Evolutionary conservation across 2,329 filamentous ascomycete genomes (phyloP).

Genomic region (Myriangium duriaei): DNA sequence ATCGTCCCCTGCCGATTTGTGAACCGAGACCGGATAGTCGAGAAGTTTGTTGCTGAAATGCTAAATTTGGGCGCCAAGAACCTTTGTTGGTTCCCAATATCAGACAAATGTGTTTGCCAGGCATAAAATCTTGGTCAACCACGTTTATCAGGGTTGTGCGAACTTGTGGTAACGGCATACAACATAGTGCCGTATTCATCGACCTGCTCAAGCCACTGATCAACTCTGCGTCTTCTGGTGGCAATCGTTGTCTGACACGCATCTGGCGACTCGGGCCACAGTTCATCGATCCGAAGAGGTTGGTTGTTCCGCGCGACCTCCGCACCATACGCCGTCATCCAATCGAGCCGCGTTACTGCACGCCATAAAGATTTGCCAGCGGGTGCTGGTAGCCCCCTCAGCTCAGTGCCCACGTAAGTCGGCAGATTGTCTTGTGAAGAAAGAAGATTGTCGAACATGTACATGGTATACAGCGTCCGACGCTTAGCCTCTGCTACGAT

Average conservation of each 20-base stretch:
- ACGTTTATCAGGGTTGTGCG: too few species aligned
- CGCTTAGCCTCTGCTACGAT: conserved; percentile 41
- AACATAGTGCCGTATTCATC: conserved; percentile 45
- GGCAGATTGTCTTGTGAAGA: conserved; percentile 32
- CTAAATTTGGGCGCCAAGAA: too few species aligned
- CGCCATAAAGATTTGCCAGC: conserved; percentile 2
- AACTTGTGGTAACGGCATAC: conserved; percentile 31
- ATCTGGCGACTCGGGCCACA: conserved; percentile 3
- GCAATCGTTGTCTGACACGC: conserved; percentile 13
- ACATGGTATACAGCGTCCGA: conserved; percentile 40
- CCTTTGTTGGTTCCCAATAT: too few species aligned
- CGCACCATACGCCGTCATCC: conserved; percentile 2
- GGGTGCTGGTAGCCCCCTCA: conserved; percentile 30
- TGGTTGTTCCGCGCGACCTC: background rate
- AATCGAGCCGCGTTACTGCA: background rate
- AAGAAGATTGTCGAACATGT: conserved; percentile 41
- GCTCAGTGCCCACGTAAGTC: conserved; percentile 38
- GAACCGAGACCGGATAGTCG: too few species aligned
- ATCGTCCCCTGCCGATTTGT: too few species aligned
- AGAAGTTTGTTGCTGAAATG: too few species aligned
- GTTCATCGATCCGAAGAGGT: conserved; percentile 4
- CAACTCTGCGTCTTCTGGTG: conserved; percentile 28
- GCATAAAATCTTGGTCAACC: too few species aligned
- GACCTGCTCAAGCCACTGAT: conserved; percentile 37
- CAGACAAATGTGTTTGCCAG: too few species aligned